Evolutionary conservation across 257 asterid genomes (phyloP).

Genomic region (Asclepias syriaca): DNA sequence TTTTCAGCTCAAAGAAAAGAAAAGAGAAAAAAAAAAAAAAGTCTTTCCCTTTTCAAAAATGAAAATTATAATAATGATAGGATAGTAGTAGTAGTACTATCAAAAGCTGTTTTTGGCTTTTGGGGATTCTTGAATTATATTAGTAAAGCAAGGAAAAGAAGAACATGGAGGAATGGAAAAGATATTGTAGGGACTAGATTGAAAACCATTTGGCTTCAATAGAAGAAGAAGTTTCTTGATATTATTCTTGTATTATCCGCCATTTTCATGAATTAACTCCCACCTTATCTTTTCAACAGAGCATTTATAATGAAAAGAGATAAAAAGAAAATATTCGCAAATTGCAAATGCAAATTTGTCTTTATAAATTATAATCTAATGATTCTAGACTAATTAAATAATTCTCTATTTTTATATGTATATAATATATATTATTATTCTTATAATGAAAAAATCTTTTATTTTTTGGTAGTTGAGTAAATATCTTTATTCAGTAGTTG

Average conservation of each 20-base stretch:
- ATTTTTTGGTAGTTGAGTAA: not conserved
- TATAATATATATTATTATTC: too few relatives aligned
- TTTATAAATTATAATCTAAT: too few relatives aligned
- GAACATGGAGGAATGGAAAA: not conserved
- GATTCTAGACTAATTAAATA: too few relatives aligned
- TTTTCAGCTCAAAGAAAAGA: slow-evolving; percentile 11
- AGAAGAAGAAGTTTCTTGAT: slow-evolving; percentile 19
- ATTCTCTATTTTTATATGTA: too few relatives aligned
- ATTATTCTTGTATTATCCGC: slow-evolving; percentile 56
- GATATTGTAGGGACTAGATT: slow-evolving; percentile 28
- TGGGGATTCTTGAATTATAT: slow-evolving; percentile 18
- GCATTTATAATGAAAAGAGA: not conserved
- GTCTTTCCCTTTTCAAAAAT: slow-evolving; percentile 12
- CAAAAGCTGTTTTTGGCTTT: not conserved
- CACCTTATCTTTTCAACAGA: slow-evolving; percentile 22
- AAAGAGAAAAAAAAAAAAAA: not conserved
- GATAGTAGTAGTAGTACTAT: not conserved
- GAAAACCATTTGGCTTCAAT: slow-evolving; percentile 19
- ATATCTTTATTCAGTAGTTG: not conserved
- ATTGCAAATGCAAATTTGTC: slow-evolving; percentile 1
- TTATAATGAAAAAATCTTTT: too few relatives aligned
- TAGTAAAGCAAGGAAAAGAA: slow-evolving; percentile 18
- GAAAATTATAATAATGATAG: not conserved
- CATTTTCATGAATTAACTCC: slow-evolving; percentile 40
- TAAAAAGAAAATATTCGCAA: too few relatives aligned